Base-by-base conservation (phyloP, 495 filamentous ascomycete species). In the Aspergillus biplanus region DNA sequence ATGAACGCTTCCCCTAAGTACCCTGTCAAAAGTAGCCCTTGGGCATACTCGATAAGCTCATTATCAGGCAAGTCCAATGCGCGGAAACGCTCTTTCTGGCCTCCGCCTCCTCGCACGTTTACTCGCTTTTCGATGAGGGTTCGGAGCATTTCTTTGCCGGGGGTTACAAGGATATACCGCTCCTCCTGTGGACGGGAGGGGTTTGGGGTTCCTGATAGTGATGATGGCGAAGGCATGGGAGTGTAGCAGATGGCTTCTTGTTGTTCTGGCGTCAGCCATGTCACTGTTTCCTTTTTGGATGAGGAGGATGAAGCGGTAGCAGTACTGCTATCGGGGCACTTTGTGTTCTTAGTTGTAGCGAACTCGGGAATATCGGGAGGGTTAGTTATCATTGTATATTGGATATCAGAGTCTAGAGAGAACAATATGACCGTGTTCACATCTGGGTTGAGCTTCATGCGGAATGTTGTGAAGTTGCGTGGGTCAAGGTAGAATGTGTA, bases 381-480 rank as follows among this genome's bases (percentile, higher is more conserved):
- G 47, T 50, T 52, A 9, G 8, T 47, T 37, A 68, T 39, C 13
- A 53, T 68, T 5, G 66, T 58, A 52, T 68, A 73, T 54, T 66
- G 64, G 32, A 75, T 70, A 52, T 75, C 71, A 6, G 67, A 60
- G 44, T 73, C 71, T 8, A 61, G 60, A 16, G 69, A 69, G 52
- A 75, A 75, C 15, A 73, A 52, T 16, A 75, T 62, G 5, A 72
- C 49, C n/a, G 71, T 75, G 56, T 75, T 73, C 34, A 69, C 65
- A 12, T 56, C 33, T 4, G 59, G 54, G 33, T 67, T 75, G 46
- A 75, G 64, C 34, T 71, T 71, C 69, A 75, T 72, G 27, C 73
- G 71, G 55, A 75, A 69, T 12, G 73, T 75, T 21, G 71, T 65
- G 55, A 75, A 73, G 61, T 73, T 75, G 42, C 71, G 69, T 4